Conservation (phyloP, 2,329 filamentous ascomycete genomes). For the Xylaria sp. region DNA sequence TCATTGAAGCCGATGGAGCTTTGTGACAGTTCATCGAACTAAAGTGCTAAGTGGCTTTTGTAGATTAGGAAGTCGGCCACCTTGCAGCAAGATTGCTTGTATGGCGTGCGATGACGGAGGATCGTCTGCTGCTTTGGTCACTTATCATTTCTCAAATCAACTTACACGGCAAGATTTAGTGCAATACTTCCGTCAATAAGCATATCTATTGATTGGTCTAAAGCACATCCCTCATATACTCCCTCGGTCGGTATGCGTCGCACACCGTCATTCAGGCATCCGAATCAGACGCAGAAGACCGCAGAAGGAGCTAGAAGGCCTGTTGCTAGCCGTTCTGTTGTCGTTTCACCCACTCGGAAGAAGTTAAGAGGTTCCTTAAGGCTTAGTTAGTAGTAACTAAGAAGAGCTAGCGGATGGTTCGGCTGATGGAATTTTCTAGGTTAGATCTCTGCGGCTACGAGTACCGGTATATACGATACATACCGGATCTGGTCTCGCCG, state of each 20-base stretch:
- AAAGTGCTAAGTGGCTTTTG: conserved; percentile 1
- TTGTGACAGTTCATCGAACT: background rate
- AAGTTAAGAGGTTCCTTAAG: background rate
- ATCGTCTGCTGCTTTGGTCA: background rate
- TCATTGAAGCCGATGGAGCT: background rate
- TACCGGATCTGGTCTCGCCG: no score
- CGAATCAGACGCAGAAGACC: background rate
- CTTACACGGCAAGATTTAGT: conserved; percentile 5
- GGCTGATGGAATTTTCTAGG: background rate
- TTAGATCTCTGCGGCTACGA: background rate
- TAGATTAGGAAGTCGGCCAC: conserved; percentile 2
- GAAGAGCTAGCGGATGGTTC: background rate
- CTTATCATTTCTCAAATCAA: background rate
- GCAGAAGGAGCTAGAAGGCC: background rate
- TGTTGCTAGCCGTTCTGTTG: background rate
- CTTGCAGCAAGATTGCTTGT: background rate
- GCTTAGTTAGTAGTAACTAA: background rate
- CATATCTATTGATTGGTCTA: background rate
- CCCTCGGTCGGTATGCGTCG: no score
- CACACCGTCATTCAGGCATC: background rate
- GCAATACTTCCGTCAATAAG: background rate
- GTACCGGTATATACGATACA: no score
- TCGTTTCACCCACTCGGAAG: background rate
- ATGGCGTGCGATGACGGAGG: conserved; percentile 1
- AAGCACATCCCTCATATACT: no score